Percentiles rank a stretch among this genome's conserved stretches.
Evolutionary conservation across 2,329 filamentous ascomycete species (phyloP).

Genomic region (Periconia digitata): DNA sequence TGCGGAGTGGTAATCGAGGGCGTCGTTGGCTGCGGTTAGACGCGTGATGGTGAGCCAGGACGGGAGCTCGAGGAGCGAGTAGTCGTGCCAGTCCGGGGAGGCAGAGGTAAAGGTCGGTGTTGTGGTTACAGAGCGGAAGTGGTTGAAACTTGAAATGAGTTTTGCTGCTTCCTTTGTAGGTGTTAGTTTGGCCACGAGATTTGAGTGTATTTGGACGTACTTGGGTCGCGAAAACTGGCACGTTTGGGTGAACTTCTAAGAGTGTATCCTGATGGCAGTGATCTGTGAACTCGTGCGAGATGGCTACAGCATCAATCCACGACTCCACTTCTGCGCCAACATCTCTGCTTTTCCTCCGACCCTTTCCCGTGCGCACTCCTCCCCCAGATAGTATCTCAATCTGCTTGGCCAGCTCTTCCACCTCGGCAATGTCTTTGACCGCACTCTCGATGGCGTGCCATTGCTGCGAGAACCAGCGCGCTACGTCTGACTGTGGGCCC

Average conservation of each 20-base stretch:
- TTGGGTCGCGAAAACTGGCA: constrained; percentile 62
- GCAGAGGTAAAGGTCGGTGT: constrained; percentile 50
- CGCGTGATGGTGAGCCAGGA: constrained; percentile 64
- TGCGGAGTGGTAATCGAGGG: constrained; percentile 61
- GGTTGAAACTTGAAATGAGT: constrained; percentile 59
- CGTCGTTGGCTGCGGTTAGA: constrained; percentile 56
- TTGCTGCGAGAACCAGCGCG: constrained; percentile 66
- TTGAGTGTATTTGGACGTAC: constrained; percentile 16
- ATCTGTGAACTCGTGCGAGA: constrained; percentile 70
- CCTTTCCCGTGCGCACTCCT: constrained; percentile 23
- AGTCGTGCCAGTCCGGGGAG: constrained; percentile 49
- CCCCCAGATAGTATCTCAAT: constrained; percentile 50
- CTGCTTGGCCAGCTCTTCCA: constrained; percentile 55
- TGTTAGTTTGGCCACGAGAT: not conserved
- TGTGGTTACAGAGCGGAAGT: constrained; percentile 60
- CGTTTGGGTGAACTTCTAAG: constrained; percentile 53
- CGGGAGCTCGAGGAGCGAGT: constrained; percentile 53
- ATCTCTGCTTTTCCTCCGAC: constrained; percentile 14
- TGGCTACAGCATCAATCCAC: constrained; percentile 60
- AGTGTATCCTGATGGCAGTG: constrained; percentile 67
- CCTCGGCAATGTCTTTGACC: constrained; percentile 57
- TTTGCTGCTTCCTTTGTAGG: constrained; percentile 53
- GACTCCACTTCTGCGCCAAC: constrained; percentile 21
- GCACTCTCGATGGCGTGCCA: constrained; percentile 60
- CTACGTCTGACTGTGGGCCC: constrained; percentile 64